Evolutionary conservation across 495 filamentous ascomycete genomes (phyloP), one percentile per base, ranked within the genome.

Genomic region (Aspergillus olivimuriae): DNA sequence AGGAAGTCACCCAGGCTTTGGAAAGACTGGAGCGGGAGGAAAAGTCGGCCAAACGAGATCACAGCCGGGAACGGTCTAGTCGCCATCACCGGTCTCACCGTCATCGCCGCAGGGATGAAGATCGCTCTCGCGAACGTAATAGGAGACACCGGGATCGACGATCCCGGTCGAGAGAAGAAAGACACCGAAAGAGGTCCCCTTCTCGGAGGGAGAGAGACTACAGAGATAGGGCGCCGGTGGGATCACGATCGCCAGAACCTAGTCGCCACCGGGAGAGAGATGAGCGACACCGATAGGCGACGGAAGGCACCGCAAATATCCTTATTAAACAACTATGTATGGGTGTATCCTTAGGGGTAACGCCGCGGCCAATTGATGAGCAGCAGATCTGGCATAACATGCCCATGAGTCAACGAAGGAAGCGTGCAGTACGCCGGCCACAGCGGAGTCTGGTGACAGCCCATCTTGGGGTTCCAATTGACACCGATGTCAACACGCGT

Each of bases 1-100:
- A 89, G 50, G 87, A 95, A 60, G 78, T 94, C 24, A 78, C 82
- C 24, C 73, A 68, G 38, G 89, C 88, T 1, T 55, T 87, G 51
- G 71, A 74, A 48, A 78, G 65, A 48, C 63, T 75, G 42, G 69
- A 71, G 38, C 72, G 56, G 51, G 61, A 61, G 23, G 62, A 67
- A 24, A 66, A 52, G 43, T 60, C 62, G 4, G 63, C 61, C 15
- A 58, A 60, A 34, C 62, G 63, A 15, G 62, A 62, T 18, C 50
- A 55, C 24, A 67, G 64, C 43, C 60, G 60, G 33, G 67, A 71
- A 17, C 52, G 65, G 26, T 61, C 68, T 4, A 62, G 65, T 45
- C 74, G 74, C 33, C 76, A 84, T 55, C 70, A 72, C 16, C 77
- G 77, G 50, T 74, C 74, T 23, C 81, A 79, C 48, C 73, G 69